Percentiles rank a stretch among this genome's conserved stretches.
Conservation (phyloP, 108 stramenopile species). For the Fistulifera solaris region DNA sequence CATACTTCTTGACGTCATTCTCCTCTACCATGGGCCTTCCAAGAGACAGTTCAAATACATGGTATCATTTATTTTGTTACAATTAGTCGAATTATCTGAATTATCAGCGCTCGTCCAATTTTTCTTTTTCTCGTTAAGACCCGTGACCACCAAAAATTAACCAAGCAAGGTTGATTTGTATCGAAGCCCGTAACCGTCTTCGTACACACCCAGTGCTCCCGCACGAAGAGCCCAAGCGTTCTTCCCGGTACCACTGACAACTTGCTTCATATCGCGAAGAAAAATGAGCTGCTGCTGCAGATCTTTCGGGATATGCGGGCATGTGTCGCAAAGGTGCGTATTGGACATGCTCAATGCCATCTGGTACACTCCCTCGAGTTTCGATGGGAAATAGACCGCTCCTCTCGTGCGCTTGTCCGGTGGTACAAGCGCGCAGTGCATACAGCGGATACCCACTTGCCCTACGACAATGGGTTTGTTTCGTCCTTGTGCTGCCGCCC, state of each 20-base stretch:
- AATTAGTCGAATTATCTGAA: too few species aligned
- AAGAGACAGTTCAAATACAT: too few species aligned
- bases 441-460: conserved; percentile 40
- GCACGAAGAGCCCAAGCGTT: conserved; percentile 59
- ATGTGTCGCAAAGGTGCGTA: conserved; percentile 20
- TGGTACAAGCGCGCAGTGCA: conserved; percentile 23
- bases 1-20: too few species aligned
- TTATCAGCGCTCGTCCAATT: too few species aligned
- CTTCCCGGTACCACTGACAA: conserved; percentile 53
- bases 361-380: conserved; percentile 27
- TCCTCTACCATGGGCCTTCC: too few species aligned
- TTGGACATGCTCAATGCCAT: conserved; percentile 33
- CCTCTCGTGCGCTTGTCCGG: conserved; percentile 20
- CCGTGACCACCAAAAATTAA: too few species aligned
- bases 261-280: conserved; percentile 29
- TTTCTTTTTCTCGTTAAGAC: too few species aligned
- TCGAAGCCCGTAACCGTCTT: conserved; percentile 12
- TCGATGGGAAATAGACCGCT: conserved; percentile 34
- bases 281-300: not conserved
- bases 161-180: not conserved
- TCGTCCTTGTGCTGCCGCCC: conserved; percentile 19
- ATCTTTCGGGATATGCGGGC: conserved; percentile 9
- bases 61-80: too few species aligned
- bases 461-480: conserved; percentile 22
- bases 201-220: conserved; percentile 20